Evolutionary conservation across 805 yeast genomes (phyloP), one percentile per base, ranked within the genome.

Genomic region (Starmerella sp.): DNA sequence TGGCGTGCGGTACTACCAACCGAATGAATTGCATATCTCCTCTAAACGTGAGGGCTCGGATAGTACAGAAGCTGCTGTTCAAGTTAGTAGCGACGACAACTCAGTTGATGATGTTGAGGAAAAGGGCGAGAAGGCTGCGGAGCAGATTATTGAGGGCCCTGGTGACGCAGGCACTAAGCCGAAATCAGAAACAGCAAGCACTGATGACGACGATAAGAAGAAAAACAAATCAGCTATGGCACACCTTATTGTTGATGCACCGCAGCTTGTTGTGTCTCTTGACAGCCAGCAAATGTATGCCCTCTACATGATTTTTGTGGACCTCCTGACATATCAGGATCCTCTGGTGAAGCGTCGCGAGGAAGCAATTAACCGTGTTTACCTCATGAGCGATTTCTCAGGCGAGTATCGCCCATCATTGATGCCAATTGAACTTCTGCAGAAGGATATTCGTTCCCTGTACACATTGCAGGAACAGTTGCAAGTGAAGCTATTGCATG

Each of bases 201-300:
- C 55, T 44, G 6, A 31, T 17, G 15, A 31, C 4, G 58, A 57
- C 22, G 60, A 56, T 11, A 31, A 51, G n/a, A 52, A 49, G 43
- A 30, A 51, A 7, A 52, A 42, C 17, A 51, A 57, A 22, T 43
- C 57, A 14, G 11, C 58, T 6, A 30, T 53, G 7, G 41, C 60
- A 0, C 54, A 53, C 6, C 17, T 63, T 4, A 53, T 57, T 14
- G 76, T 86, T 13, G 88, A 84, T 62, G 74, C 86, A 49, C 95
- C 96, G 3, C 74, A 78, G 47, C 77, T 89, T 22, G 75, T 77
- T 5, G 75, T 88, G 0, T 73, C 80, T 6, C 78, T 88, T 52
- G 88, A 88, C 53, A 83, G 96, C 0, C 69, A 71, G 46, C 95
- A 88, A 64, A 90, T 86, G 66, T 74, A 75, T 59, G 75, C 88